Evolutionary conservation across 179 eudicot genomes (phyloP), one percentile per base, ranked within the genome.

Genomic region (Nepenthes alata): DNA sequence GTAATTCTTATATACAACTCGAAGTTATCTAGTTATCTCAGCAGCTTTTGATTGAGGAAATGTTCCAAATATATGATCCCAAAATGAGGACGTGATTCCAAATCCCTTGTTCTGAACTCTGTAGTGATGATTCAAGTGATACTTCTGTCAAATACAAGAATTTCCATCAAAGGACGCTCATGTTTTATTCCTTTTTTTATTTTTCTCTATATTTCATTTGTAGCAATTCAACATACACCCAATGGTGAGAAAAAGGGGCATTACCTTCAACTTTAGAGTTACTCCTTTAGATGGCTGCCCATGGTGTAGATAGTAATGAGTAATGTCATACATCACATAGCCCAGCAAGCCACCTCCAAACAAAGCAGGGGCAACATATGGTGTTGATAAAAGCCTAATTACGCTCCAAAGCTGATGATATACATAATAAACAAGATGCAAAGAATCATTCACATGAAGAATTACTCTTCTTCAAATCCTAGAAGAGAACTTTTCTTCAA

Each of bases 21-120:
- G 25, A 41, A 41, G 53, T 50, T 50, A 60, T 58, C 65, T 63
- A 41, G 44, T 50, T 64, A 65, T 68, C 62, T 68, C 66, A 59
- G 56, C 65, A 11, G 65, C 58, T 61, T 75, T 68, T n/a, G 77
- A 62, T 54, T 59, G 80, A 47, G 96, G 83, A 37, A 76, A 76
- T 57, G 96, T 88, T 44, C 96, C 85, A 44, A 88, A 88, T 25
- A 81, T 80, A 58, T 55, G 74, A 52, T 88, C 91, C 96, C 96
- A 88, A 8, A 88, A 65, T 3, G 77, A 54, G 6, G 93, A 81
- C n/a, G 96, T 88, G 55, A 88, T 81, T 13, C 96, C 96, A 35
- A 79, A 88, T 13, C 96, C 96, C 73, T 70, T 79, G 60, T 72
- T 72, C 47, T 76, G 93, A 67, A 71, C 63, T 55, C 81, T 70